Percentiles rank a stretch among this genome's conserved stretches.
Conservation (phyloP, 495 filamentous ascomycete species). For the Podospora comata region DNA sequence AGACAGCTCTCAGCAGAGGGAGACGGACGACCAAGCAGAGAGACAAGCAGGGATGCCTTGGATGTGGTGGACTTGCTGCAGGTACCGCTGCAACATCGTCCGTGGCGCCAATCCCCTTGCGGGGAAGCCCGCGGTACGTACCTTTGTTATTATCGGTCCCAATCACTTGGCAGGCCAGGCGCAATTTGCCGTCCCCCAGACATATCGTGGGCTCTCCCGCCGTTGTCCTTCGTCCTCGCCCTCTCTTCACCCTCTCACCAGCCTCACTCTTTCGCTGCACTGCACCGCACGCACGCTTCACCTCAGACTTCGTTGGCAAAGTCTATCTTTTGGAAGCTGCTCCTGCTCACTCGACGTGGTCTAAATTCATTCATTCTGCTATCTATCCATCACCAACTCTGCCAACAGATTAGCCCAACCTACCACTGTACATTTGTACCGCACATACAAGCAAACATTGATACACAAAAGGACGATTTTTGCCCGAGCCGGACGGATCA, state of each 20-base stretch:
- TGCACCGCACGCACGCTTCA: conserved; percentile 15
- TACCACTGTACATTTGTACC: neutral
- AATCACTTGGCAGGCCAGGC: conserved; percentile 16
- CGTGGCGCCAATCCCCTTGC: conserved; percentile 17
- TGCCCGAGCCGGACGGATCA: neutral
- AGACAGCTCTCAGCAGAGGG: neutral
- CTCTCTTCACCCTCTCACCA: conserved; percentile 15
- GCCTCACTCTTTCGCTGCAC: conserved; percentile 9
- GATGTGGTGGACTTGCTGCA: conserved; percentile 15
- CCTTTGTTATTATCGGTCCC: conserved; percentile 14
- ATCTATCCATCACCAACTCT: neutral
- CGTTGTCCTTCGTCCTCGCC: conserved; percentile 9
- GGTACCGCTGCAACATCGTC: conserved; percentile 16
- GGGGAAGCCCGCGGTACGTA: conserved; percentile 13
- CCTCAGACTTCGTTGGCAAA: conserved; percentile 58
- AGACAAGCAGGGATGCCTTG: conserved; percentile 9
- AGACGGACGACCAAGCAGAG: neutral
- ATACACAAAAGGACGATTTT: neutral
- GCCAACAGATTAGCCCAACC: no score
- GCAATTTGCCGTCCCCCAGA: conserved; percentile 23
- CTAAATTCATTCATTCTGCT: conserved; percentile 8
- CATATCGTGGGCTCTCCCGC: conserved; percentile 18
- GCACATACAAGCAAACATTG: neutral
- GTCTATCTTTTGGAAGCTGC: conserved; percentile 40
- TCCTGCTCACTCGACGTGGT: conserved; percentile 44